Conservation (phyloP, 2,329 filamentous ascomycete genomes). For the Metarhizium robertsii region DNA sequence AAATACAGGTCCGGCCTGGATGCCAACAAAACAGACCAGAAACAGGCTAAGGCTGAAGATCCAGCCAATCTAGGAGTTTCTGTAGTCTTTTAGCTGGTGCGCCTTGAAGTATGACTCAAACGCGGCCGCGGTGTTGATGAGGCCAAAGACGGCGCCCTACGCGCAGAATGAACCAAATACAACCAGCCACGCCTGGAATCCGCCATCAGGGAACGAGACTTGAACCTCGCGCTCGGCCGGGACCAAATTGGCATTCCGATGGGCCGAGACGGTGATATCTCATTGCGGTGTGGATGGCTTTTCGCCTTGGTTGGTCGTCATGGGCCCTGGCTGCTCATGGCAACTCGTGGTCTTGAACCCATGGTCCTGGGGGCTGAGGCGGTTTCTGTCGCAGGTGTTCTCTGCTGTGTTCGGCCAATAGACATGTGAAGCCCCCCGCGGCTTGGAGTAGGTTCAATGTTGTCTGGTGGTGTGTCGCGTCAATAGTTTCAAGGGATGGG, state of each 20-base stretch:
- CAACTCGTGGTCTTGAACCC: not conserved
- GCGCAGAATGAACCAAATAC: conserved; percentile 62
- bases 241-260: not conserved
- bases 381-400: conserved; percentile 21
- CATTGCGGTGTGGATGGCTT: not conserved
- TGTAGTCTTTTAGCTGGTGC: conserved; percentile 61
- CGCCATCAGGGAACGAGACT: conserved; percentile 55
- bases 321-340: not conserved
- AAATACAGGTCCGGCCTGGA: conserved; percentile 76
- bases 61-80: conserved; percentile 67
- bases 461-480: too few species aligned
- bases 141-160: conserved; percentile 54
- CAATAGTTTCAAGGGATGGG: not conserved
- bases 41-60: conserved; percentile 78
- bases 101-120: conserved; percentile 69
- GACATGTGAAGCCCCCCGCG: not conserved
- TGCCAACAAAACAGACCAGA: conserved; percentile 69
- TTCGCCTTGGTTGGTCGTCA: not conserved
- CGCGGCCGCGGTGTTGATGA: conserved; percentile 45
- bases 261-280: not conserved
- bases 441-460: not conserved
- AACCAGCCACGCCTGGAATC: conserved; percentile 57
- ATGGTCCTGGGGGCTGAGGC: conserved; percentile 1
- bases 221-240: not conserved
- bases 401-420: conserved; percentile 9